Evolutionary conservation across 495 filamentous ascomycete genomes (phyloP), one percentile per base, ranked within the genome.

Genomic region (Talaromyces liani): DNA sequence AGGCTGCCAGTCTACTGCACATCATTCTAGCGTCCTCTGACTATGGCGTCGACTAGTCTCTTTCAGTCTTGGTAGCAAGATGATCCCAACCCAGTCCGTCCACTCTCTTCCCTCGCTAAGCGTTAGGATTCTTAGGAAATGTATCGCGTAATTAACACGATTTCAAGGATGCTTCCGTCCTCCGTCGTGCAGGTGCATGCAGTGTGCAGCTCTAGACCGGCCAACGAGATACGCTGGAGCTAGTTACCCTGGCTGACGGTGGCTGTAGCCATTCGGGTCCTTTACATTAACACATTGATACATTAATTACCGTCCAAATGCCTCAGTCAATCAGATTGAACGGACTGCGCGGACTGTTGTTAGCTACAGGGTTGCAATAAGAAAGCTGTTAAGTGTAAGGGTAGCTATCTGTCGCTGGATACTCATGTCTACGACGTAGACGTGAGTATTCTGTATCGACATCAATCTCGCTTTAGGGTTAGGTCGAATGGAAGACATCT

Each of bases 111-210:
- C 51, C 51, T 55, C 45, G 45, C 45, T 49, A 8, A 49, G 18
- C 16, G 6, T 8, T 31, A 31, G 29, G 29, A 31, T 7, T 31
- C 5, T 6, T 22, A 20, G 45, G 45, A 49, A 9, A 2, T 9
- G 45, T 41, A 14, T 41, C 36, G 16, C 36, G 36, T 20, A 18
- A 49, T 20, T 20, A 49, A 49, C 45, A 20, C 53, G 53, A 29
- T 25, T 56, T 56, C 53, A 25, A 56, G 27, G 24, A 56, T 56
- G 27, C 27, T 56, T 56, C 53, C 53, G 53, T 25, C 27, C 53
- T 56, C 53, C 53, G 53, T 56, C 10, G 53, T 56, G 53, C 53
- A 27, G 53, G n/a, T n/a, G 53, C 27, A 56, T 56, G 53, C 53
- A 56, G 53, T 16, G 22, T 29, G 53, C 24, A 27, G 24, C 53